Evolutionary conservation across 306 rosid species (phyloP).

Genomic region (Citrullus colocynthis): DNA sequence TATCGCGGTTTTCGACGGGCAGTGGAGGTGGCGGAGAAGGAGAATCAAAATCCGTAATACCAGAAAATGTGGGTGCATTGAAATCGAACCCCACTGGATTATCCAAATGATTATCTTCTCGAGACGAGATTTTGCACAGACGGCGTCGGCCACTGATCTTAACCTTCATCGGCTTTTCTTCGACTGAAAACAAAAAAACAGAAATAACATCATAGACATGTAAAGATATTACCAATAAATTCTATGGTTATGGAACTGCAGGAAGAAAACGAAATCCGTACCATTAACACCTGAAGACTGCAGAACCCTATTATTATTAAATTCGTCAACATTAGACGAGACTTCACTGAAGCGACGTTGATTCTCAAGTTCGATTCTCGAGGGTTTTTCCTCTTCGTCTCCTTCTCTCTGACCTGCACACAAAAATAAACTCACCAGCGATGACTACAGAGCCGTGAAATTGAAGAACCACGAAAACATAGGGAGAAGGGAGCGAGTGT

Average conservation of each 20-base stretch:
- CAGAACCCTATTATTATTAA: slow-evolving; percentile 15
- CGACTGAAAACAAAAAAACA: slow-evolving; percentile 7
- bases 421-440: neutral
- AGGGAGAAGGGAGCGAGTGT: neutral
- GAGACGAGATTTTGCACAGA: slow-evolving; percentile 49
- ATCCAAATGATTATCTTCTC: slow-evolving; percentile 9
- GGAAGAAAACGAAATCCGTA: neutral
- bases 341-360: slow-evolving; percentile 6
- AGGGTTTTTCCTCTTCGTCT: slow-evolving; percentile 14
- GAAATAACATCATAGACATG: neutral
- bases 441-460: neutral
- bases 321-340: neutral
- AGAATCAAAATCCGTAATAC: slow-evolving; percentile 40
- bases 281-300: slow-evolving; percentile 39
- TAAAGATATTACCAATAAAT: neutral
- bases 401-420: neutral
- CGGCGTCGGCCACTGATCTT: slow-evolving; percentile 68
- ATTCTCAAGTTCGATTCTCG: slow-evolving; percentile 9
- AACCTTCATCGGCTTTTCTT: slow-evolving; percentile 37
- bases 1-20: slow-evolving; percentile 12
- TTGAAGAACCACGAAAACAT: neutral
- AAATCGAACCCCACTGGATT: slow-evolving; percentile 15
- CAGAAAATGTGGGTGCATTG: slow-evolving; percentile 19
- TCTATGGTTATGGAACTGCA: neutral
- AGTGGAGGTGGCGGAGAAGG: slow-evolving; percentile 21